Percentiles rank a stretch among this genome's conserved stretches.
These are phyloP conservation scores for Podaxis sp. DNA, from an alignment of 768 basidiomycete genomes.

Conservation along the genomic window DNA sequence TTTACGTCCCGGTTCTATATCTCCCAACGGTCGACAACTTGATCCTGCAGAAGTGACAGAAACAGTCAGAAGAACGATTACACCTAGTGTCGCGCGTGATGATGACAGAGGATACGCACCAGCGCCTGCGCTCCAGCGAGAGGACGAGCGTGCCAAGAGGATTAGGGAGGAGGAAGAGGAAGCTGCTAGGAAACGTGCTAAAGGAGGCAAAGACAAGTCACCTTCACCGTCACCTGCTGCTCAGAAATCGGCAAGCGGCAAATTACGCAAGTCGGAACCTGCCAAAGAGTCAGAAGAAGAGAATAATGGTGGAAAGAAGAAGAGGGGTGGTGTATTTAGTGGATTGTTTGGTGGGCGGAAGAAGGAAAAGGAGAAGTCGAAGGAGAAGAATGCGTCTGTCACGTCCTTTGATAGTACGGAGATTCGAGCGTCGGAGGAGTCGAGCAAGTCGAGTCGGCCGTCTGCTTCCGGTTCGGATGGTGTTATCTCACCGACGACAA, in stretches of 20 bases:
- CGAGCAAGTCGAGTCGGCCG: slow-evolving; percentile 49
- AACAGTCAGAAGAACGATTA: slow-evolving; percentile 75
- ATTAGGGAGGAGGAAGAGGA: slow-evolving; percentile 42
- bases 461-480: slow-evolving; percentile 30
- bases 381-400: slow-evolving; percentile 39
- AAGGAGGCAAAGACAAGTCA: slow-evolving; percentile 54
- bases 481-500: slow-evolving; percentile 51
- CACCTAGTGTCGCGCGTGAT: slow-evolving; percentile 73
- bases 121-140: slow-evolving; percentile 16
- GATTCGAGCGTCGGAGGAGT: slow-evolving; percentile 57
- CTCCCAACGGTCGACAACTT: slow-evolving; percentile 26
- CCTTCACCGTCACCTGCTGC: slow-evolving; percentile 22
- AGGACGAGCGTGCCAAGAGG: slow-evolving; percentile 43
- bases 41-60: slow-evolving; percentile 73
- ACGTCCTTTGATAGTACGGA: slow-evolving; percentile 54
- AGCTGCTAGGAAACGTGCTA: slow-evolving; percentile 40
- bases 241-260: slow-evolving; percentile 18
- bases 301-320: slow-evolving; percentile 52
- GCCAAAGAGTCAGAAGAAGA: slow-evolving; percentile 12
- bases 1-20: slow-evolving; percentile 12
- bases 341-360: slow-evolving; percentile 76
- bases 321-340: slow-evolving; percentile 71
- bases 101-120: slow-evolving; percentile 25
- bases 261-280: slow-evolving; percentile 37
- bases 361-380: slow-evolving; percentile 67